Percentiles rank a stretch among this genome's conserved stretches.
phyloP scores from a whole-genome alignment of 495 filamentous ascomycete species.

The Lepidopterella palustris region DNA sequence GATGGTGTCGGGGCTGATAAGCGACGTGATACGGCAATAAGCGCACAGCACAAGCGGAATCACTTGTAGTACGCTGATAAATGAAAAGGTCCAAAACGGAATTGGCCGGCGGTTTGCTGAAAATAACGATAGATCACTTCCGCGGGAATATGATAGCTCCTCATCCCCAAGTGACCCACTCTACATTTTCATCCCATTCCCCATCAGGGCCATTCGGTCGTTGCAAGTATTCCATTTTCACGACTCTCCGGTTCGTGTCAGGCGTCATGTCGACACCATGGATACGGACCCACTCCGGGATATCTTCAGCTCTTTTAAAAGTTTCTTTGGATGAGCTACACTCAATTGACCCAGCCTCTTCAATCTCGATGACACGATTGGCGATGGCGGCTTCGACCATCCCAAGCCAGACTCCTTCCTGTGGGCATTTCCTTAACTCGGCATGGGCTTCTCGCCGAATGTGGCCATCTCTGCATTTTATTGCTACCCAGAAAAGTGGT shows the following conservation, averaged over 20 bases:
- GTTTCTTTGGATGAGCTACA: too few species aligned
- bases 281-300: conserved; percentile 13
- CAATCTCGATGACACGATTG: conserved; percentile 17
- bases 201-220: conserved; percentile 7
- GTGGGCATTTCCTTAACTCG: conserved; percentile 3
- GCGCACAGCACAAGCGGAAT: too few species aligned
- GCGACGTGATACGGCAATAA: too few species aligned
- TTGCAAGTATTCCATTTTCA: conserved; percentile 2
- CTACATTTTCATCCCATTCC: conserved; percentile 10
- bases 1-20: too few species aligned
- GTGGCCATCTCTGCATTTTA: conserved; percentile 16
- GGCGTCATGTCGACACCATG: conserved; percentile 12
- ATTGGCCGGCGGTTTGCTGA: too few species aligned
- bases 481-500: conserved; percentile 10
- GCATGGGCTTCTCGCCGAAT: conserved; percentile 13
- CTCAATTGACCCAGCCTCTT: conserved; percentile 9
- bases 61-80: too few species aligned
- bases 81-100: too few species aligned
- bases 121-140: too few species aligned
- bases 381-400: conserved; percentile 12
- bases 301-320: conserved; percentile 9
- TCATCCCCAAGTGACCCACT: conserved; percentile 17
- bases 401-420: conserved; percentile 21
- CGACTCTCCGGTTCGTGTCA: conserved; percentile 3
- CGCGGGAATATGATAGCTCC: too few species aligned